phyloP scores from a whole-genome alignment of 495 filamentous ascomycete species.

The Penicillium roqueforti region DNA sequence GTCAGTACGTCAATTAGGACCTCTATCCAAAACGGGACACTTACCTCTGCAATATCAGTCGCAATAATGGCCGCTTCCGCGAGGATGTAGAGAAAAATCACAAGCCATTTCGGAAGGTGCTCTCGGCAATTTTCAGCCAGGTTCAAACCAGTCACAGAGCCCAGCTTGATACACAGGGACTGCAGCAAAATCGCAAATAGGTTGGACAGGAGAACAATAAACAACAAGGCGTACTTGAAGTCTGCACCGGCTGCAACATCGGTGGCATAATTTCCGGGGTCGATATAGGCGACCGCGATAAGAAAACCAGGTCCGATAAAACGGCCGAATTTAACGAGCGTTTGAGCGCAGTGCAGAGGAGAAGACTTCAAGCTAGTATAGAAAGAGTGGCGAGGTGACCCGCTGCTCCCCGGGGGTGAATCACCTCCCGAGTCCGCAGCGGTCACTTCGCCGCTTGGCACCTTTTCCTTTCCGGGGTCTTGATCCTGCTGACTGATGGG shows the following conservation, averaged over 20 bases:
- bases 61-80: slow-evolving; percentile 80
- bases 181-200: slow-evolving; percentile 81
- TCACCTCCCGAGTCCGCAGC: slow-evolving; percentile 31
- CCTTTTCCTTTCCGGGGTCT: slow-evolving; percentile 27
- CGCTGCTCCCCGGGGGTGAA: slow-evolving; percentile 35
- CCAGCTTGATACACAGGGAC: slow-evolving; percentile 76
- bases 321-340: slow-evolving; percentile 58
- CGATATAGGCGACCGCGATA: slow-evolving; percentile 75
- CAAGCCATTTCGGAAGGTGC: slow-evolving; percentile 74
- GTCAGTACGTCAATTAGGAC: neutral
- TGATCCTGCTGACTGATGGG: slow-evolving; percentile 22
- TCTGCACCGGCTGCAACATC: slow-evolving; percentile 71
- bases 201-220: slow-evolving; percentile 79
- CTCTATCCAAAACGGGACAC: neutral
- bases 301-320: slow-evolving; percentile 89
- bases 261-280: slow-evolving; percentile 82
- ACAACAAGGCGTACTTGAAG: slow-evolving; percentile 65
- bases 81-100: slow-evolving; percentile 67
- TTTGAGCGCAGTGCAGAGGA: slow-evolving; percentile 22
- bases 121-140: slow-evolving; percentile 73
- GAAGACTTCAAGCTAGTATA: slow-evolving; percentile 18
- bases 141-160: slow-evolving; percentile 79
- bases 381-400: slow-evolving; percentile 38
- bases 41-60: slow-evolving; percentile 83
- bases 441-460: slow-evolving; percentile 32